phyloP scores from a whole-genome alignment of 768 basidiomycete species.

The Coprinopsis sp. region DNA sequence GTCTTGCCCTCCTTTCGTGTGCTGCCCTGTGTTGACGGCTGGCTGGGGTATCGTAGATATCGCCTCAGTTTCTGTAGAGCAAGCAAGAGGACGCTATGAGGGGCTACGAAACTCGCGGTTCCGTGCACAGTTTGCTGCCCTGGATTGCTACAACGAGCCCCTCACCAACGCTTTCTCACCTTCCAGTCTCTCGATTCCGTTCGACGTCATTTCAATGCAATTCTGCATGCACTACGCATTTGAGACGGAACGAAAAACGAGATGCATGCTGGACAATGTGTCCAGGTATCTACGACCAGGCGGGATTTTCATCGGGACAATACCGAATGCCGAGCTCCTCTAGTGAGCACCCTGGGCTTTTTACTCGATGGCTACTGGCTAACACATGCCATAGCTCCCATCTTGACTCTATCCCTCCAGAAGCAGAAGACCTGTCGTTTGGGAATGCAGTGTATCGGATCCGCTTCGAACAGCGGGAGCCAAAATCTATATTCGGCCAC shows the following conservation, averaged over 20 bases:
- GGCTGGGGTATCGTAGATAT: constrained; percentile 54
- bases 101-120: constrained; percentile 50
- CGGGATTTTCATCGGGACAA: constrained; percentile 95
- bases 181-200: constrained; percentile 56
- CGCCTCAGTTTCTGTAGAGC: constrained; percentile 81
- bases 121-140: constrained; percentile 73
- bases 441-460: constrained; percentile 91
- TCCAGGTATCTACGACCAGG: constrained; percentile 72
- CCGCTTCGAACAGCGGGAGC: constrained; percentile 69
- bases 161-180: constrained; percentile 67
- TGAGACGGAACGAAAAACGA: constrained; percentile 79
- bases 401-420: constrained; percentile 63
- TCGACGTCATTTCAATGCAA: constrained; percentile 97
- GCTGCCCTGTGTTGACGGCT: constrained; percentile 1
- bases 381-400: constrained; percentile 47
- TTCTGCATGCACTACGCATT: constrained; percentile 99
- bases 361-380: constrained; percentile 3
- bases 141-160: constrained; percentile 83
- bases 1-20: constrained; percentile 10
- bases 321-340: constrained; percentile 83
- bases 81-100: constrained; percentile 76
- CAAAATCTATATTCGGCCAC: constrained; percentile 74
- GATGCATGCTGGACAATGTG: constrained; percentile 92
- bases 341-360: constrained; percentile 50
- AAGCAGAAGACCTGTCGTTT: constrained; percentile 68